Base-by-base conservation (phyloP, 192 early-diverging fungal genomes). In the Jimgerdemannia lactiflua region DNA sequence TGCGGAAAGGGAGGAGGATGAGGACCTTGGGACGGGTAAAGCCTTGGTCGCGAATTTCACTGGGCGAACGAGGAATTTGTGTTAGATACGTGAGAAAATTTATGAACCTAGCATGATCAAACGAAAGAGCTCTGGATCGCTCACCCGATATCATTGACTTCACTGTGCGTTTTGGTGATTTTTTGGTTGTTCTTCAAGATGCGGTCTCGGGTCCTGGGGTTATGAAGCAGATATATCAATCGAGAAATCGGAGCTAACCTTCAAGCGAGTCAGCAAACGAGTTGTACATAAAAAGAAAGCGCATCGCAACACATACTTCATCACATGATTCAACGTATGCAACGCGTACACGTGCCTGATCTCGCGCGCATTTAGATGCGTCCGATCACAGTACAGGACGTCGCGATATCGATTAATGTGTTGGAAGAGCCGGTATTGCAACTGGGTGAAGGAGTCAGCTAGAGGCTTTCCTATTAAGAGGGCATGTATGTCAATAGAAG, bases 1-100 rank as follows among this genome's bases (percentile, higher is more conserved):
- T 95, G 74, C 92, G 89, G 82, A 95, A 95, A 4, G 98, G 98
- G 39, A 94, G 43, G 3, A 99, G 71, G 73, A 99, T 94, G 71
- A 99, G 83, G 0, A 97, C 95, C 68, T 93, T 94, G 2, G 98
- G 95, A 4, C 96, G 84, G 4, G 98, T 98, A 70, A 97, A 99
- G 43, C 96, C 97, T 81, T 98, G 97, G 78, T 99, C 98, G 9
- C 95, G 90, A 29, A 91, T 82, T 78, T 99, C 97, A 29, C 91
- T 86, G 54, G 29, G 29, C 29, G 29, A 29, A 29, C 29, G 29
- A 29, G 29, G 29, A 29, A 29, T 29, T 29, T 29, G 29, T 29
- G 29, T 29, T 29, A 1, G 29, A 29, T 29, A 29, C 29, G 29
- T 29, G 29, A 67, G 39, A 42, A 41, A 4, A 20, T 72, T 59